Base-by-base conservation (phyloP, 2,329 filamentous ascomycete species). In the Apiospora koreana region DNA sequence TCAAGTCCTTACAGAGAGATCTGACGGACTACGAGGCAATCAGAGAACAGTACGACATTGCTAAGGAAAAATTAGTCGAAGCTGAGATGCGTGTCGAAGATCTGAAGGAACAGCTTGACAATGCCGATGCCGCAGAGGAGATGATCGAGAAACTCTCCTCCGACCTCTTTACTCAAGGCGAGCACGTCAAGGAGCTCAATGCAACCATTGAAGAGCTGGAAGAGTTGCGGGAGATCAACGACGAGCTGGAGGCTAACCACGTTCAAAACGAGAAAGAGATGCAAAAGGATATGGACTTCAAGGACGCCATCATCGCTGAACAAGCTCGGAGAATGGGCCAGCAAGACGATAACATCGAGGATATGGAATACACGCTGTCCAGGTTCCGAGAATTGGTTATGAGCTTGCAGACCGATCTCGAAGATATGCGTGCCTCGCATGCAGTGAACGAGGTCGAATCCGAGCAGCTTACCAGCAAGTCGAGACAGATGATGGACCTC, bases 101-200 rank as follows among this genome's bases (percentile, higher is more conserved):
- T 76, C 88, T 99, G 16, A 91, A 93, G 67, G 93, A 97, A 79
- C 96, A 98, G 80, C 88, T 99, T 2, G 95, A 99, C 76, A 93
- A 93, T 67, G 94, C 94, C 8, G 86, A 96, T 12, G 93, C 93
- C 6, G 93, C 94, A 16, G 96, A 98, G 79, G 93, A 97, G 75
- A 95, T 98, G 88, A 94, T 98, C 72, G 95, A 97, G 80, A 93
- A 97, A 73, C 87, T 99, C 48, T 94, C 93, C 0, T 93, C 96
- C 73, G 92, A 94, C 77, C 98, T 97, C 77, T 91, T 96, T 84
- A 88, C 87, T 73, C 91, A 97, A 78, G 90, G 91, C 45, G 93
- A 97, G 79, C 89, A 94, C 78, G 91, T 98, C 58, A 92, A 94
- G 72, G 92, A 97, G 78, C 87, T 98, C 68, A 92, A 92, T 76